Percentiles rank a stretch among this genome's conserved stretches.
Evolutionary conservation across 129 eudicot species (phyloP).

Genomic region (Flaveria robusta): DNA sequence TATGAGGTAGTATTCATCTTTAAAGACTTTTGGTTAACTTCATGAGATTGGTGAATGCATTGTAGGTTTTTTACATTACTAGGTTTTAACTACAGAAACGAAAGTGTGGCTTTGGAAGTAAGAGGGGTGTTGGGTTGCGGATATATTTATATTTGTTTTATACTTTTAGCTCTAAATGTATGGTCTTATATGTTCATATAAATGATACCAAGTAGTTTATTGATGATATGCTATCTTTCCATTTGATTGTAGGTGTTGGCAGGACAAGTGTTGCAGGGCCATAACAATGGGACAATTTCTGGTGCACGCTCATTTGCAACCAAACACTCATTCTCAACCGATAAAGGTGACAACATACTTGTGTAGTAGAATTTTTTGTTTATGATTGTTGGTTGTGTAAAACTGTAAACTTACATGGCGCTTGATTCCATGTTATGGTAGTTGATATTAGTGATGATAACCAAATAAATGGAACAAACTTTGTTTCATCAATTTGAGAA

Average conservation of each 20-base stretch:
- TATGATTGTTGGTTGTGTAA: not conserved
- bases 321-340: conserved; percentile 85
- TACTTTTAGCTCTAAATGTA: not conserved
- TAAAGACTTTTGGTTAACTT: too few relatives aligned
- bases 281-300: conserved; percentile 38
- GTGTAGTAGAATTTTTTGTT: conserved; percentile 9
- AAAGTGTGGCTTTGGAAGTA: not conserved
- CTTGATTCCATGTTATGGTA: not conserved
- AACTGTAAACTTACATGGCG: not conserved
- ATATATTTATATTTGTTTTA: not conserved
- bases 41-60: not conserved
- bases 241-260: conserved; percentile 45
- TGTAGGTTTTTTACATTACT: not conserved
- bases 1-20: too few relatives aligned
- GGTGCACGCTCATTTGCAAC: conserved; percentile 71
- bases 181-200: not conserved
- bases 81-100: not conserved
- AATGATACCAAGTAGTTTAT: not conserved
- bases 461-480: not conserved
- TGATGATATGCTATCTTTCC: conserved; percentile 24
- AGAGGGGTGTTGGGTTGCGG: not conserved
- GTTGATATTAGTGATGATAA: not conserved
- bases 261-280: conserved; percentile 58
- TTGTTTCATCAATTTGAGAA: not conserved
- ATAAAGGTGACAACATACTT: conserved; percentile 52